phyloP scores from a whole-genome alignment of 352 stramenopile genomes.

The Blastocystis sp. region DNA sequence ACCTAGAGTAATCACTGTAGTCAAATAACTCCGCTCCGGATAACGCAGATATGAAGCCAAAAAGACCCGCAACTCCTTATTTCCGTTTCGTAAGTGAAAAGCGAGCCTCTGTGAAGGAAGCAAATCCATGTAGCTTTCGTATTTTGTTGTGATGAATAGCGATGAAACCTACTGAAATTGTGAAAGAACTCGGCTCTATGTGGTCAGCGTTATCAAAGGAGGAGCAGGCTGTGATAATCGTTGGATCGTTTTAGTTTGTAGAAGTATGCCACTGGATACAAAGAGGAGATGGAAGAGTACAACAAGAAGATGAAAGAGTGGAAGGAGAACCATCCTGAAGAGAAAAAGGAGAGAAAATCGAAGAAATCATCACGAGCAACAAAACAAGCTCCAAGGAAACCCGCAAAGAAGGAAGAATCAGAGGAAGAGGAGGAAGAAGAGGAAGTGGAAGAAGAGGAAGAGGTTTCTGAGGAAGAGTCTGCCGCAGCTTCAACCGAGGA shows the following conservation, averaged over 20 bases:
- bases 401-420: not conserved
- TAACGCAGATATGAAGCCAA: not conserved
- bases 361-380: not conserved
- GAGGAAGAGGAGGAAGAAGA: not conserved
- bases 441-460: not conserved
- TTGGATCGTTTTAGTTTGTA: not conserved
- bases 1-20: not conserved
- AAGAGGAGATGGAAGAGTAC: slow-evolving; percentile 8
- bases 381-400: slow-evolving; percentile 10
- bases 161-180: not conserved
- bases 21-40: not conserved
- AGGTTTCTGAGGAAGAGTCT: not conserved
- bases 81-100: slow-evolving; percentile 12
- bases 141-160: not conserved
- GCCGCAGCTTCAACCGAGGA: not conserved
- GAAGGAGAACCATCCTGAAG: slow-evolving; percentile 49
- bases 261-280: slow-evolving; percentile 15
- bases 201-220: slow-evolving; percentile 18
- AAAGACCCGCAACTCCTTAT: not conserved
- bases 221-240: not conserved
- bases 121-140: not conserved
- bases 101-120: slow-evolving; percentile 28
- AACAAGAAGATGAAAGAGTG: slow-evolving; percentile 44
- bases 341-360: slow-evolving; percentile 36
- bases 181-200: not conserved